Evolutionary conservation across 108 stramenopile genomes (phyloP), one percentile per base, ranked within the genome.

Genomic region (Pseudonitzschia multiseries): DNA sequence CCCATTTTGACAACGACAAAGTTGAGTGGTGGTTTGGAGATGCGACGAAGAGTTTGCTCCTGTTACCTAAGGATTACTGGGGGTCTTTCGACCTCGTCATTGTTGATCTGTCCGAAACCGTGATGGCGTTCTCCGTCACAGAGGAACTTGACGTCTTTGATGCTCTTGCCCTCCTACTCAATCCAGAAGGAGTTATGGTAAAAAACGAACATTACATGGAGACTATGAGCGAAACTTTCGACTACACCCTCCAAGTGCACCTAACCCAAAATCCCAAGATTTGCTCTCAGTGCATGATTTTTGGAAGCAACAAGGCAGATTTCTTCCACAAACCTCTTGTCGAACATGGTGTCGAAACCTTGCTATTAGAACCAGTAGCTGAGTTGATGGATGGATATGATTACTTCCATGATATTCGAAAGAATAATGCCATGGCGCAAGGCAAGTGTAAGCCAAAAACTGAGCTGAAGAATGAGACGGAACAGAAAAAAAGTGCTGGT

Each of bases 21-120:
- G 92, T 93, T 0, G 83, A 90, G 72, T 93, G 92, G 92, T 93
- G 92, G 92, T 90, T 87, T 52, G 92, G 92, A 29, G 92, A 93
- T 78, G 92, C 92, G 1, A 75, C 89, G 60, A 93, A 90, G 81
- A 80, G 78, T 56, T 69, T 93, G 24, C 68, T 87, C 12, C 53
- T 93, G 69, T 72, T 93, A 13, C 87, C 92, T 0, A 71, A 86
- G 26, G 92, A 90, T 22, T 93, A 88, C 80, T 90, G 86, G 67
- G 89, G 87, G 1, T 85, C 85, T 56, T 93, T 93, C 69, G 92
- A 93, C 70, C 61, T 93, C 46, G 87, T 93, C 29, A 73, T 93
- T 71, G 82, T 93, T 31, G 92, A 93, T 75, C 74, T 93, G n/a
- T 86, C 84, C 26, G 92, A 93, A 59, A 93, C 92, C n/a, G 89